These are phyloP conservation scores for Prunus fruticosa DNA, from an alignment of 306 rosid genomes.

Conservation along the genomic window DNA sequence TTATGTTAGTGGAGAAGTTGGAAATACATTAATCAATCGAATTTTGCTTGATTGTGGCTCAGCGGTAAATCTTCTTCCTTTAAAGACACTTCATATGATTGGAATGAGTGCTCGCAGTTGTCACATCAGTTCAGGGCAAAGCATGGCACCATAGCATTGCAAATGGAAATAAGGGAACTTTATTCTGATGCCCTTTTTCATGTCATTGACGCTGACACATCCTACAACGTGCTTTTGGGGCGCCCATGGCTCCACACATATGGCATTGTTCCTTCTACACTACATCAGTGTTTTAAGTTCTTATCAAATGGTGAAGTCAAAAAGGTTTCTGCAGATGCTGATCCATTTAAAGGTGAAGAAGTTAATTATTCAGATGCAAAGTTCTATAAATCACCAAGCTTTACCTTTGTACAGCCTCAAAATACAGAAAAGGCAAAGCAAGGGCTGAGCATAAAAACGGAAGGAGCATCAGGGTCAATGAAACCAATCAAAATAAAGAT, in stretches of 20 bases:
- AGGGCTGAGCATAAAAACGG: not conserved
- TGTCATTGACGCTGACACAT: not conserved
- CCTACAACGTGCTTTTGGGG: too few species aligned
- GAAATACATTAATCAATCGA: not conserved
- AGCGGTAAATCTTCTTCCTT: not conserved
- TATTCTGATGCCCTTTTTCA: too few species aligned
- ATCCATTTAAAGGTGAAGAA: not conserved
- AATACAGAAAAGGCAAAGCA: too few species aligned
- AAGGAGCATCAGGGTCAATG: too few species aligned
- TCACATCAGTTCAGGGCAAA: too few species aligned
- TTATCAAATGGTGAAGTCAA: not conserved
- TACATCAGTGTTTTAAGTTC: not conserved
- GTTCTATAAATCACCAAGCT: not conserved
- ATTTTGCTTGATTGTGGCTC: not conserved
- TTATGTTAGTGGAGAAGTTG: not conserved
- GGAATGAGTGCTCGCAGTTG: not conserved
- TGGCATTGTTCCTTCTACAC: too few species aligned
- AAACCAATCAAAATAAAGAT: too few species aligned
- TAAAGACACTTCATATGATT: too few species aligned
- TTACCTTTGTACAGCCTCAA: not conserved
- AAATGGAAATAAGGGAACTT: not conserved
- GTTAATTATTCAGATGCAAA: not conserved
- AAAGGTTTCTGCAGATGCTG: not conserved
- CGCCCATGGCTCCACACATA: too few species aligned
- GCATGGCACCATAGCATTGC: not conserved